Conservation (phyloP, 2,329 filamentous ascomycete species). For the Phoma sp. region DNA sequence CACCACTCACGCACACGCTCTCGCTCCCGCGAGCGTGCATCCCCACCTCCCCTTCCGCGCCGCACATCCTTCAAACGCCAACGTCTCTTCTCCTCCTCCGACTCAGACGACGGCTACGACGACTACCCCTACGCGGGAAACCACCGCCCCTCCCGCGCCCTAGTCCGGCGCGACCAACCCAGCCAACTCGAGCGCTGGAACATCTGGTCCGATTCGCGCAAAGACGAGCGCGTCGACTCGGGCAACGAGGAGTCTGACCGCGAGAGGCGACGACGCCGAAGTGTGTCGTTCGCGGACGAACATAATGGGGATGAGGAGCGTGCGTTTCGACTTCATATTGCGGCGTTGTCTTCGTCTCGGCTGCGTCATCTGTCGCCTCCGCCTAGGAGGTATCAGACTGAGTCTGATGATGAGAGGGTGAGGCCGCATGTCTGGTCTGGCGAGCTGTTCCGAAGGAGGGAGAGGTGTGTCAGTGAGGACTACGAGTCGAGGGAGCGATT, state of each 20-base stretch:
- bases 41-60: constrained; percentile 29
- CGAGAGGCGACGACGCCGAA: not conserved
- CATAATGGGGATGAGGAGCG: constrained; percentile 24
- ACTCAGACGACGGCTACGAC: constrained; percentile 41
- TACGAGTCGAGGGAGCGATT: constrained; percentile 37
- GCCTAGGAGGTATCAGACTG: constrained; percentile 1
- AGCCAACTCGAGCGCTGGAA: constrained; percentile 38
- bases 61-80: constrained; percentile 36
- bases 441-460: constrained; percentile 31
- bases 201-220: constrained; percentile 30
- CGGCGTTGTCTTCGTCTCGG: constrained; percentile 5
- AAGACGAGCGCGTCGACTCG: not conserved
- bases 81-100: constrained; percentile 31
- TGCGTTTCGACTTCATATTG: constrained; percentile 34
- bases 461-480: constrained; percentile 37
- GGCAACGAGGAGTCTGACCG: constrained; percentile 12
- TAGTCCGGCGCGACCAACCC: constrained; percentile 36
- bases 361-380: constrained; percentile 1
- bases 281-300: constrained; percentile 20
- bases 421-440: constrained; percentile 25
- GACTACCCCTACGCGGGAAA: constrained; percentile 37
- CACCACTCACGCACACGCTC: constrained; percentile 29
- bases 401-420: constrained; percentile 8
- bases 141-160: constrained; percentile 32
- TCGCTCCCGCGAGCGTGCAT: constrained; percentile 31